Evolutionary conservation across 2,329 filamentous ascomycete species (phyloP).

Genomic region (Pseudopyrenochaeta lycopersici): DNA sequence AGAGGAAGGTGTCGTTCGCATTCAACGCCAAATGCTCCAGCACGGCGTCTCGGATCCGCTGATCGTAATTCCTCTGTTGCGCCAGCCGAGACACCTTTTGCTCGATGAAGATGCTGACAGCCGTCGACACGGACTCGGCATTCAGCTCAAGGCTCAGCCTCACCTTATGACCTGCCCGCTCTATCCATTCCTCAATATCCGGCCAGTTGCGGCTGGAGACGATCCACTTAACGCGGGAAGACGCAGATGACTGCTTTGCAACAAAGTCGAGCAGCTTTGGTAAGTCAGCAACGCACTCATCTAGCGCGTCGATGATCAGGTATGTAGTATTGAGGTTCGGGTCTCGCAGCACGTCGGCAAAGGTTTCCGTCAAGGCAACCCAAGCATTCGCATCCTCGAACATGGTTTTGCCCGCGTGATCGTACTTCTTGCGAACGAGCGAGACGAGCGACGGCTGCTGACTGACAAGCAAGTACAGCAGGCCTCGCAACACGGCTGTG

Average conservation of each 20-base stretch:
- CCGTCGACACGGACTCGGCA: conserved; percentile 38
- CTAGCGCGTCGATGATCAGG: no score
- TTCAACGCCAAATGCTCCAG: no score
- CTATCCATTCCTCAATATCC: conserved; percentile 48
- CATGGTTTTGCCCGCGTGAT: no score
- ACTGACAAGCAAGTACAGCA: conserved; percentile 53
- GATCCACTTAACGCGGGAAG: no score
- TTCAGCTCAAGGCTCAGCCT: conserved; percentile 50
- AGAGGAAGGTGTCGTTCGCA: no score
- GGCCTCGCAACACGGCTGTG: conserved; percentile 55
- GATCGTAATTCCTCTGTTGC: conserved; percentile 43
- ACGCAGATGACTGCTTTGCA: no score
- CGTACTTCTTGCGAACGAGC: conserved; percentile 2
- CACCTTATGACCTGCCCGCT: conserved; percentile 19
- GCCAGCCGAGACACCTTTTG: conserved; percentile 45
- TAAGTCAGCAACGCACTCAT: no score
- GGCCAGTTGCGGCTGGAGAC: no score
- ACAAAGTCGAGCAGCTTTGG: no score
- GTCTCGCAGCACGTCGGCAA: conserved; percentile 53
- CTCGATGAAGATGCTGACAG: conserved; percentile 51
- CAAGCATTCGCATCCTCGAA: no score
- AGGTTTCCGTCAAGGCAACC: conserved; percentile 35
- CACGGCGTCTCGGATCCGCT: conserved; percentile 43
- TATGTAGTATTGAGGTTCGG: conserved; percentile 10
- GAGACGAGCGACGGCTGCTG: conserved; percentile 43